Evolutionary conservation across 805 yeast species (phyloP), one percentile per base, ranked within the genome.

Genomic region (Wickerhamomyces silvicola): DNA sequence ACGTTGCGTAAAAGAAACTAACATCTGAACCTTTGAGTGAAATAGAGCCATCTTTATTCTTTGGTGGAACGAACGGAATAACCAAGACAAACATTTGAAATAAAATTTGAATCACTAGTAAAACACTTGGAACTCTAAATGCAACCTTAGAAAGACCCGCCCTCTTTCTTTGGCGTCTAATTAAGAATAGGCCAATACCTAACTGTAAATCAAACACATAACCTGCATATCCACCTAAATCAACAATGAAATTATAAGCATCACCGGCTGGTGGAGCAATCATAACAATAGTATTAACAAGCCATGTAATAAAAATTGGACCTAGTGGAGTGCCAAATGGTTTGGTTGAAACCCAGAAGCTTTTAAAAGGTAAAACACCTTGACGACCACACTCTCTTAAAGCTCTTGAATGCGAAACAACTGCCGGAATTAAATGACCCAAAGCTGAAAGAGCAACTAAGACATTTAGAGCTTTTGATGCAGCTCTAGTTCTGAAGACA

Each of bases 221-320:
- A 61, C 77, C 72, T 29, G 90, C 85, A 55, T 82, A 83, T 3
- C 87, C 73, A 45, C 81, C 78, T 59, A 83, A 66, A 56, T 81
- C 65, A 44, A 66, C 50, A 41, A 83, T 72, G 51, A 82, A 79
- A 56, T 81, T 78, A 60, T 80, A 83, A 30, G 90, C 90, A 50
- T 81, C 88, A 33, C 88, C 90, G n/a, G 87, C 81, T 12, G 90
- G 88, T 20, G 83, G 82, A 7, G 86, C 88, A 30, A 80, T 50
- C 38, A 82, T 71, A 29, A 84, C 75, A 31, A 81, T 64, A 24
- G 78, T 55, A 58, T 85, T 80, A 14, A 81, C 77, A 27, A 77
- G 53, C 70, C 81, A 81, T 48, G 81, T 88, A 52, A 79, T 77
- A 44, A 77, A 64, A 31, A 83, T 63, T 32, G 87, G 90, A 18